Percentiles rank a stretch among this genome's conserved stretches.
Conservation (phyloP, 371 early-diverging fungal genomes). For the Neoconidiobolus thromboides region DNA sequence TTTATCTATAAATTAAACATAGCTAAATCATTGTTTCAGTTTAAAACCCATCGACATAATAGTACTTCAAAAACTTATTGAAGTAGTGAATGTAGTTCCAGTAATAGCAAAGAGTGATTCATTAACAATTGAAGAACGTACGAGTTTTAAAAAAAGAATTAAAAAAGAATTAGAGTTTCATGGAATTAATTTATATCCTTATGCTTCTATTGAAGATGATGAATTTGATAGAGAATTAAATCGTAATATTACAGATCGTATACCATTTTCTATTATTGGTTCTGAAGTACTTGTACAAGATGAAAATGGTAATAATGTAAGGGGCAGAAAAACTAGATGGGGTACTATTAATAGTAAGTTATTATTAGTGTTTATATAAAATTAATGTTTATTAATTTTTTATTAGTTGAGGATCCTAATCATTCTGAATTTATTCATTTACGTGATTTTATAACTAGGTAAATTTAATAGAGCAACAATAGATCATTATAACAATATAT, state of each 20-base stretch:
- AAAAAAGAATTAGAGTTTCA: slow-evolving; percentile 85
- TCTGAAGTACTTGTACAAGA: slow-evolving; percentile 47
- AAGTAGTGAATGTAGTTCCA: slow-evolving; percentile 60
- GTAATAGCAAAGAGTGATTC: slow-evolving; percentile 76
- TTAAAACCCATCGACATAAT: slow-evolving; percentile 62
- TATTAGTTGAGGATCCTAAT: slow-evolving; percentile 51
- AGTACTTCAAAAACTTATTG: slow-evolving; percentile 46
- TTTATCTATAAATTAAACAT: not conserved
- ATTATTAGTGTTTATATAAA: not conserved
- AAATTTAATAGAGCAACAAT: not conserved
- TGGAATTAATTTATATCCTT: slow-evolving; percentile 77
- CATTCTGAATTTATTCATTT: slow-evolving; percentile 74
- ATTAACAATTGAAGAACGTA: slow-evolving; percentile 58
- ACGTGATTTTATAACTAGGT: slow-evolving; percentile 63
- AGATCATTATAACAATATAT: not conserved
- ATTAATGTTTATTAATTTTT: not conserved
- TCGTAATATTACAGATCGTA: slow-evolving; percentile 36
- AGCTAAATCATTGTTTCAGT: slow-evolving; percentile 12
- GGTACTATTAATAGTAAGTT: slow-evolving; percentile 41
- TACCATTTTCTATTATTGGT: slow-evolving; percentile 75
- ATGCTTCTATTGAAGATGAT: slow-evolving; percentile 60
- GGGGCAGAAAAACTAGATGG: slow-evolving; percentile 47
- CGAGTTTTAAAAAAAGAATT: slow-evolving; percentile 48
- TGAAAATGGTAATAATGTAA: slow-evolving; percentile 58
- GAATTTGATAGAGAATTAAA: slow-evolving; percentile 55